These are phyloP conservation scores for Dittrichia graveolens DNA, from an alignment of 129 eudicot genomes.

Conservation along the genomic window DNA sequence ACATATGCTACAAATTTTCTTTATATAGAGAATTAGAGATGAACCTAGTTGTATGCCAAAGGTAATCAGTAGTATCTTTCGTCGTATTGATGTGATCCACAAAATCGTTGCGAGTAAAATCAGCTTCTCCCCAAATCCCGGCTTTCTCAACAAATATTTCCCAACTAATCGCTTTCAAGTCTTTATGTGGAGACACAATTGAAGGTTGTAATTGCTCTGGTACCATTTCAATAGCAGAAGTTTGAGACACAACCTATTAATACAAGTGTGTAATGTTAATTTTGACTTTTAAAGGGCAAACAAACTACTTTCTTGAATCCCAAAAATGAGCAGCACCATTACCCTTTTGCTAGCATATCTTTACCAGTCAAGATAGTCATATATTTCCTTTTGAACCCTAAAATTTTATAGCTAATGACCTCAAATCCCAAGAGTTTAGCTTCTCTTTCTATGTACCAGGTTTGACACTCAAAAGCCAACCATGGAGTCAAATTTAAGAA, in stretches of 20 bases:
- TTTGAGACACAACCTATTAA: conserved; percentile 72
- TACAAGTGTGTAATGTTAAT: not conserved
- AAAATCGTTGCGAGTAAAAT: conserved; percentile 65
- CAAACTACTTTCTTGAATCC: conserved; percentile 12
- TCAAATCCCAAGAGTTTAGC: not conserved
- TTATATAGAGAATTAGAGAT: conserved; percentile 17
- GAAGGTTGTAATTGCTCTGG: conserved; percentile 64
- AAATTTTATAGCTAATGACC: not conserved
- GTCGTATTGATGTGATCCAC: conserved; percentile 97
- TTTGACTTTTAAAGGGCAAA: conserved; percentile 11
- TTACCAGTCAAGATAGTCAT: not conserved
- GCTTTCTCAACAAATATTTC: conserved; percentile 67
- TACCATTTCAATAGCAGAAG: conserved; percentile 74
- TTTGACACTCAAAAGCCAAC: conserved; percentile 23
- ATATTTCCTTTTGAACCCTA: not conserved
- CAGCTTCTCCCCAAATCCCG: conserved; percentile 80
- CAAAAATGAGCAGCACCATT: not conserved
- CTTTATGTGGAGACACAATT: conserved; percentile 42
- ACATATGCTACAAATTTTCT: not conserved
- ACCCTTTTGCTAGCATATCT: not conserved
- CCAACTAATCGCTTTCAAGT: conserved; percentile 65
- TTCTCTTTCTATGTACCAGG: not conserved
- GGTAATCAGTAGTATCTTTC: conserved; percentile 93
- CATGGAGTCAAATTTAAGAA: too few species aligned
- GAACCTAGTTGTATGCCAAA: conserved; percentile 92